Evolutionary conservation across 2,329 filamentous ascomycete genomes (phyloP).

Genomic region (Pseudogymnoascus sp.): DNA sequence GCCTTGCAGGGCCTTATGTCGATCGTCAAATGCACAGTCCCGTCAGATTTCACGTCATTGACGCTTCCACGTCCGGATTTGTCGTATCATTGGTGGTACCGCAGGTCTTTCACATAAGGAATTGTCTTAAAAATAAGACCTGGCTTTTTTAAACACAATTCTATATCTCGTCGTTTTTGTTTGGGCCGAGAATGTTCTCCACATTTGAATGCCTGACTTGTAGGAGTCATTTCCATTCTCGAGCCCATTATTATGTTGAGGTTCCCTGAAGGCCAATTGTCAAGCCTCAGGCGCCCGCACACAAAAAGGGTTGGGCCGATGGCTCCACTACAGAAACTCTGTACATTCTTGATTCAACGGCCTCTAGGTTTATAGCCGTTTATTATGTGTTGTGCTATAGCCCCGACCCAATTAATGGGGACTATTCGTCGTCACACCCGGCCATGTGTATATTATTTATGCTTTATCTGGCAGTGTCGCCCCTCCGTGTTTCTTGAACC

Average conservation of each 20-base stretch:
- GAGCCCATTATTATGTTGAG: neutral
- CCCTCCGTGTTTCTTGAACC: slow-evolving; percentile 29
- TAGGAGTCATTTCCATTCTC: neutral
- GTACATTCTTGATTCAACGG: neutral
- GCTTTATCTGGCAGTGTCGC: neutral
- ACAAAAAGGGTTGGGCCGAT: neutral
- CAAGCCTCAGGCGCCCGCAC: neutral
- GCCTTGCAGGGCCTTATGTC: neutral
- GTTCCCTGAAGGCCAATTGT: neutral
- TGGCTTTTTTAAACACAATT: neutral
- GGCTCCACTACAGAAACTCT: neutral
- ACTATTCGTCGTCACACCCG: neutral
- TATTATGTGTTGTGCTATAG: neutral
- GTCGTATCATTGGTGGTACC: neutral
- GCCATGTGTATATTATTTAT: neutral
- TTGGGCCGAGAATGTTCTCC: neutral
- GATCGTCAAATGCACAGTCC: neutral
- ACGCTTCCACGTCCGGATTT: neutral
- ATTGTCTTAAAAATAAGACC: neutral
- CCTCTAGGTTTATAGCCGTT: neutral
- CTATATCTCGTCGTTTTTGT: neutral
- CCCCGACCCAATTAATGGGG: neutral
- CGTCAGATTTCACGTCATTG: neutral
- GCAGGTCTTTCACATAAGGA: neutral
- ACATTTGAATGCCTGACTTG: neutral